Evolutionary conservation across 2,329 filamentous ascomycete genomes (phyloP).

Genomic region (Phyllosticta citribraziliensis): DNA sequence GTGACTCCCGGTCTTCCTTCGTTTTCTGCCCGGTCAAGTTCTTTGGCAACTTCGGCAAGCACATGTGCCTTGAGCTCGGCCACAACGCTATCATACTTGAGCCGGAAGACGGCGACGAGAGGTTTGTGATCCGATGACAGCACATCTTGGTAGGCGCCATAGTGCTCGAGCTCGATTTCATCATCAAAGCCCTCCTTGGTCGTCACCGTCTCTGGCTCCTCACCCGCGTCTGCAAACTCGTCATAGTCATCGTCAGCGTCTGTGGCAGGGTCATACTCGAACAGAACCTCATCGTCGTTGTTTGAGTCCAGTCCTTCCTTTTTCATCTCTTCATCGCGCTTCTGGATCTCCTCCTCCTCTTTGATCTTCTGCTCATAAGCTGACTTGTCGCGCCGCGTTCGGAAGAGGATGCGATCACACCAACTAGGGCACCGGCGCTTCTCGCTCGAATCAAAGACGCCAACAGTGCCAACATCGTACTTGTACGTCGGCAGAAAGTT

Average conservation of each 20-base stretch:
- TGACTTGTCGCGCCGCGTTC: conserved; percentile 62
- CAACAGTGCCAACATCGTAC: conserved; percentile 89
- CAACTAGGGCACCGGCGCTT: conserved; percentile 89
- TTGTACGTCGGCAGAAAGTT: conserved; percentile 93
- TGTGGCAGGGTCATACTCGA: conserved; percentile 79
- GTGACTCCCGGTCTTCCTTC: conserved; percentile 76
- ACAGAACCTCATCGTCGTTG: conserved; percentile 74
- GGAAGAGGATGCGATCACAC: conserved; percentile 89
- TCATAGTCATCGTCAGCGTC: conserved; percentile 51
- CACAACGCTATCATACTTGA: conserved; percentile 80
- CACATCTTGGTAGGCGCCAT: conserved; percentile 80
- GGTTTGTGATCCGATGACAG: conserved; percentile 95
- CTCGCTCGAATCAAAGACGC: conserved; percentile 88
- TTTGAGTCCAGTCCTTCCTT: conserved; percentile 63
- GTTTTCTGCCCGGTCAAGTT: conserved; percentile 85
- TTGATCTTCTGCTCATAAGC: conserved; percentile 53
- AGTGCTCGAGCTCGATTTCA: conserved; percentile 51
- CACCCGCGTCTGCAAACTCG: conserved; percentile 45
- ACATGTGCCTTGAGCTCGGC: conserved; percentile 75
- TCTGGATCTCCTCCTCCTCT: conserved; percentile 57
- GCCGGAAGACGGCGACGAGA: conserved; percentile 67
- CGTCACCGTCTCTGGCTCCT: conserved; percentile 39
- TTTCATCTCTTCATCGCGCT: conserved; percentile 77
- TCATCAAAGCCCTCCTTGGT: conserved; percentile 52
- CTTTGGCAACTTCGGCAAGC: conserved; percentile 75